phyloP scores from a whole-genome alignment of 129 eudicot genomes.

The Gnaphalium uliginosum region DNA sequence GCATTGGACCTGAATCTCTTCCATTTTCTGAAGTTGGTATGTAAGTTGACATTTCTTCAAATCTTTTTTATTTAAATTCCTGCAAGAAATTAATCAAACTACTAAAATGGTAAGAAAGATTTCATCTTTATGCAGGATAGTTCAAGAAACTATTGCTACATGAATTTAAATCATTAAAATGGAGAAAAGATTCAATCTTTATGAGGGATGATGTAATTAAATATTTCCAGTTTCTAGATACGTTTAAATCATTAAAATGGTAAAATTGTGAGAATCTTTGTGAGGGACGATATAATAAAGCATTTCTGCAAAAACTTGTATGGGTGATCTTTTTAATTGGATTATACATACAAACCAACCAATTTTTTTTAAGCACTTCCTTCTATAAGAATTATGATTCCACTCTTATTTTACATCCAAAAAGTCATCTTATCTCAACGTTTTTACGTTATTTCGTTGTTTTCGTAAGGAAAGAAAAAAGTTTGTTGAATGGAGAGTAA shows the following conservation, averaged over 20 bases:
- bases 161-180: not conserved
- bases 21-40: constrained; percentile 52
- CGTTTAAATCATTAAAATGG: not conserved
- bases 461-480: not conserved
- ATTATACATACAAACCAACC: not conserved
- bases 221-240: not conserved
- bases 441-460: too few species aligned
- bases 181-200: constrained; percentile 2
- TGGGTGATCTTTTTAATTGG: not conserved
- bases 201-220: constrained; percentile 3
- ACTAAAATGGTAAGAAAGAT: constrained; percentile 5
- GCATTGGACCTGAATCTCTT: constrained; percentile 50
- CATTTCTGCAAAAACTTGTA: constrained; percentile 14
- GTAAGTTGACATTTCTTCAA: constrained; percentile 57
- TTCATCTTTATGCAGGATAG: not conserved
- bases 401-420: not conserved
- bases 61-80: constrained; percentile 24
- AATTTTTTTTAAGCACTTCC: too few species aligned
- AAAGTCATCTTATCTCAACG: not conserved
- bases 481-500: not conserved
- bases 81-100: constrained; percentile 24
- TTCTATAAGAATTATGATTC: too few species aligned
- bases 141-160: constrained; percentile 1
- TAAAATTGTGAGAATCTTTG: not conserved
- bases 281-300: not conserved